Percentiles rank a stretch among this genome's conserved stretches.
Evolutionary conservation across 2,329 filamentous ascomycete genomes (phyloP).

Genomic region (Polychaeton citri): DNA sequence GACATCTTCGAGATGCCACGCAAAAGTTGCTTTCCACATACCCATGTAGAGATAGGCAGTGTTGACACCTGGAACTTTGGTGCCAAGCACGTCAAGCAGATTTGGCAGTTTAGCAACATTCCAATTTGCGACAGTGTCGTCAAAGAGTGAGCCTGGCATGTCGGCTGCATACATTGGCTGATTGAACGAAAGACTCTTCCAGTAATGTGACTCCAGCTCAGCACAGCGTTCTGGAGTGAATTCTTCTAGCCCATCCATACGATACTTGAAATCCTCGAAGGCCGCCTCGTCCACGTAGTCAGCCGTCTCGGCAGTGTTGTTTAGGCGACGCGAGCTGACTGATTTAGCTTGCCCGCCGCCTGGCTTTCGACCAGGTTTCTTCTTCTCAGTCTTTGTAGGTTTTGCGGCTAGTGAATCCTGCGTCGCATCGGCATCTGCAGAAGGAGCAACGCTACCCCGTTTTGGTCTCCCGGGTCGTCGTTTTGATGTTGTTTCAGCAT

Average conservation of each 20-base stretch:
- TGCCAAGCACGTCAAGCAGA: conserved; percentile 81
- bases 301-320: conserved; percentile 64
- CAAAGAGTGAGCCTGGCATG: conserved; percentile 88
- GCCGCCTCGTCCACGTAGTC: conserved; percentile 78
- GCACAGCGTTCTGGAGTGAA: conserved; percentile 86
- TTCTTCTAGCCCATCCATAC: conserved; percentile 68
- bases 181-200: conserved; percentile 94
- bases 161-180: conserved; percentile 92
- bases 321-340: conserved; percentile 74
- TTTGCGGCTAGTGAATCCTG: conserved; percentile 30
- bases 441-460: conserved; percentile 22
- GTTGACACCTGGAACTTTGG: conserved; percentile 93
- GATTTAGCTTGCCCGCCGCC: conserved; percentile 52
- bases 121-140: conserved; percentile 72
- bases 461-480: conserved; percentile 36
- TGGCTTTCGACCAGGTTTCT: conserved; percentile 31
- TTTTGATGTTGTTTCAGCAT: conserved; percentile 25
- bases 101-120: conserved; percentile 93
- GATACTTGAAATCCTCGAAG: conserved; percentile 85
- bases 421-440: conserved; percentile 21
- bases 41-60: conserved; percentile 95
- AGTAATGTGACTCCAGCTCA: conserved; percentile 87
- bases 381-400: conserved; percentile 37
- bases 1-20: conserved; percentile 97
- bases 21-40: conserved; percentile 99